A percentile compares a stretch with the other conserved stretches of the same genome.
Evolutionary conservation across 2,329 filamentous ascomycete genomes (phyloP).

Genomic region (Neonectria magnoliae): DNA sequence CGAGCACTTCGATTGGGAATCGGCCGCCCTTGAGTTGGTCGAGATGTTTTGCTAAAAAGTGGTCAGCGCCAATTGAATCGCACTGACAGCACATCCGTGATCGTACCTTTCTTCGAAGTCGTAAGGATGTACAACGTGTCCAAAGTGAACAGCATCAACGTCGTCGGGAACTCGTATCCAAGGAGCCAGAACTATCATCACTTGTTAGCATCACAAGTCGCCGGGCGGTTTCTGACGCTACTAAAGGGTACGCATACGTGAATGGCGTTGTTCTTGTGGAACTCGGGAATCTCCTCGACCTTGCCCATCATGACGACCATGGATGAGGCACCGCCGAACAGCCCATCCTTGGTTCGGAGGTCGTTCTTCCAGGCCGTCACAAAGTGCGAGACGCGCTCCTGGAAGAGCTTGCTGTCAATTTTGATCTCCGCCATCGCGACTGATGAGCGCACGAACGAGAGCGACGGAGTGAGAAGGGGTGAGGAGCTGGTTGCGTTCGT

Average conservation of each 20-base stretch:
- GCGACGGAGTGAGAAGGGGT: conserved; percentile 37
- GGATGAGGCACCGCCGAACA: conserved; percentile 87
- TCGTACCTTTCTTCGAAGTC: conserved; percentile 93
- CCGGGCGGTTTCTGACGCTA: not conserved
- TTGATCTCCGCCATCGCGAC: conserved; percentile 81
- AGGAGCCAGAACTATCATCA: conserved; percentile 88
- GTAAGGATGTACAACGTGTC: conserved; percentile 93
- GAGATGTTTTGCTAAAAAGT: conserved; percentile 81
- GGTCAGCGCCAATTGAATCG: conserved; percentile 45
- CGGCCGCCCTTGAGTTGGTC: conserved; percentile 92
- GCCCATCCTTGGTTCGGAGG: conserved; percentile 84
- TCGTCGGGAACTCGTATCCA: conserved; percentile 98
- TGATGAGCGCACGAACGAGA: conserved; percentile 46
- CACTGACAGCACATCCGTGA: not conserved
- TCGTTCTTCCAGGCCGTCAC: conserved; percentile 95
- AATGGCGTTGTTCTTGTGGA: conserved; percentile 96
- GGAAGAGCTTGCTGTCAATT: conserved; percentile 94
- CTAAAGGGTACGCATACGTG: conserved; percentile 70
- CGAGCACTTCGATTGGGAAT: conserved; percentile 89
- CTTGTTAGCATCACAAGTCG: conserved; percentile 29
- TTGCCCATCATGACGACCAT: conserved; percentile 95
- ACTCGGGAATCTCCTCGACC: conserved; percentile 85
- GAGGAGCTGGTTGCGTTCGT: conserved; percentile 40
- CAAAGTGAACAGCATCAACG: conserved; percentile 88
- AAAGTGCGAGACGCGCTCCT: conserved; percentile 89